Evolutionary conservation across 1,284 basidiomycete genomes (phyloP), one percentile per base, ranked within the genome.

Genomic region (Papiliotrema terrestris): DNA sequence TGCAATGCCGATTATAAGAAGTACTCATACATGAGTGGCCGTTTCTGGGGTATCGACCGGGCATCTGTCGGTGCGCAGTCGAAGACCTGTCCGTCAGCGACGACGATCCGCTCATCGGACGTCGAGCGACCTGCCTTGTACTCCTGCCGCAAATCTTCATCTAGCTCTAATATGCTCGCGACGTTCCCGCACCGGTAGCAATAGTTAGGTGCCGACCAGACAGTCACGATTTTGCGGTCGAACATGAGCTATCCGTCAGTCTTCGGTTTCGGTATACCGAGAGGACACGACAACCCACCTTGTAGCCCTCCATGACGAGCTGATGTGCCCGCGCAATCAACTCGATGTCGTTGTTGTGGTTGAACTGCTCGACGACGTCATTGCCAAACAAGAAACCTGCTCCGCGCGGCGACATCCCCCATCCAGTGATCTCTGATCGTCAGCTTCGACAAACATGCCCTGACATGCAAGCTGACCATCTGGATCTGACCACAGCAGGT

Each of bases 131-230:
- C 51, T 39, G 92, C 90, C 73, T 92, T 92, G 78, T 95, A 96
- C 71, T 91, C 88, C 73, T 94, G 91, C 26, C 84, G 83, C 37
- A 96, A 82, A 67, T 92, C 83, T 67, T 96, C 94, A 72, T 96
- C 91, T 42, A 97, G 80, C 70, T 94, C 88, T 20, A 96, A 80
- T 65, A 97, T 93, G 20, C 89, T 91, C 32, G 93, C 93, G 36
- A 95, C 89, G 72, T 46, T 60, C 20, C 80, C 84, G 54, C 60
- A 93, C 87, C 92, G 81, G 77, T 98, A 98, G 77, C 95, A 98
- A 73, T 98, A 98, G 76, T 98, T 98, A 2, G 94, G 95, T 1
- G 94, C 96, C 67, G 89, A 93, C 94, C 95, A 98, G 20, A 98
- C 94, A 1, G 96, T 98, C 11, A 98, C 96, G 63, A 98, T 95